Base-by-base conservation (phyloP, 2,329 filamentous ascomycete genomes). In the Pseudogymnoascus sp. region DNA sequence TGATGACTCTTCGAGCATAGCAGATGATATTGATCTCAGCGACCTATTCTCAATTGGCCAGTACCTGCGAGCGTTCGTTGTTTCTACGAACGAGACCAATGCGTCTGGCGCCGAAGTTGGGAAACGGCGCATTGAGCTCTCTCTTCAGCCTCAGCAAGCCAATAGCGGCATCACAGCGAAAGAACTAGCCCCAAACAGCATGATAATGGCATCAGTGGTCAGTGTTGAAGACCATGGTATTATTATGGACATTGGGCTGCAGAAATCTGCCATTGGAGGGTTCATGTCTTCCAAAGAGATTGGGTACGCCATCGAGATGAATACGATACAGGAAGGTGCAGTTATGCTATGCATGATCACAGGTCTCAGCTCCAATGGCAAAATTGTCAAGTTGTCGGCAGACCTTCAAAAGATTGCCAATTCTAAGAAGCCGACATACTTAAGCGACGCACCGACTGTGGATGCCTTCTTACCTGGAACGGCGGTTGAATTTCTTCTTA, bases 211-310 rank as follows among this genome's bases (percentile, higher is more conserved):
- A 1, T 88, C 92, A 0, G 87, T 99, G 25, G 77, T 83, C 60
- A 99, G 93, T 75, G 88, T 95, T n/a, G 93, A 99, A 75, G 95
- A 99, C 70, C 92, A 96, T 71, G 94, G 94, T 66, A 83, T 94
- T 64, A 84, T 97, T 63, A 96, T 99, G 91, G 91, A 97, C 69
- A 77, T 97, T 38, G 91, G 91, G 16, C 79, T 97, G 5, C 80
- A 86, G 37, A 84, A 86, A 62, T 77, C 81, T 33, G 82, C 84
- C 38, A 74, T 92, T 61, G 87, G 86, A 66, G 94, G 90, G 2
- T 99, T 99, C 76, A 81, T 99, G 71, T 84, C 91, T 4, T 89
- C 88, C 65, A 91, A 89, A 71, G 92, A 97, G 72, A 78, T 97
- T 16, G 89, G 90, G 60, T 73, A 83, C 31, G 80, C 79, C 50